Base-by-base conservation (phyloP, 2,329 filamentous ascomycete species). In the Orbilia blumenaviensis region DNA sequence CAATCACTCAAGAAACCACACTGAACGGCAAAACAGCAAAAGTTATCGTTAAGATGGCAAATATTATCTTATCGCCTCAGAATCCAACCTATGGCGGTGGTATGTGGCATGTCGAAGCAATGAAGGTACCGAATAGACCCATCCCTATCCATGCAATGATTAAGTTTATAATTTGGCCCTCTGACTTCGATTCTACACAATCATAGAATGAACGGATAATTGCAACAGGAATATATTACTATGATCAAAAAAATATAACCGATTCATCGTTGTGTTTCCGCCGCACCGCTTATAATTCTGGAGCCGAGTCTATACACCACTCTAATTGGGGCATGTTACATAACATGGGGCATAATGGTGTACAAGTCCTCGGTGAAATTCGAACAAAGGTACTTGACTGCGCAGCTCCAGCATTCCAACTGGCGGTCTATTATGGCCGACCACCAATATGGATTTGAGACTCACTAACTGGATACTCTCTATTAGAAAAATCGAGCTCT, bases 41-140 rank as follows among this genome's bases (percentile, higher is more conserved):
- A 78, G 81, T 91, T 36, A 88, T 91, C 56, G 85, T 90, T 38
- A 90, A 90, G 79, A 83, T 91, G 78, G 85, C 87, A 0, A 86
- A 85, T 42, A 86, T 90, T 58, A 84, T 89, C 46, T 83, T 90
- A 0, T 88, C 85, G 0, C 89, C 89, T 0, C 86, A 87, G 16
- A 54, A 18, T 1, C 46, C 46, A 1, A 85, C 87, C 1, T 90
- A 88, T 77, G 81, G 82, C 0, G 86, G 86, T 14, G 87, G 87
- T 0, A 82, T 81, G 0, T 89, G 87, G 85, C 87, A 89, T 77
- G 79, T 87, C 1, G 87, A 89, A 77, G 87, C 87, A 14, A 83
- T 83, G 77, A 73, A 69, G 71, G 42, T 44, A 44, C n/a, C n/a
- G n/a, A n/a, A n/a, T n/a, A n/a, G n/a, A n/a, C n/a, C n/a, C n/a